Evolutionary conservation across 2,329 filamentous ascomycete species (phyloP).

Genomic region (Coniella lustricola): DNA sequence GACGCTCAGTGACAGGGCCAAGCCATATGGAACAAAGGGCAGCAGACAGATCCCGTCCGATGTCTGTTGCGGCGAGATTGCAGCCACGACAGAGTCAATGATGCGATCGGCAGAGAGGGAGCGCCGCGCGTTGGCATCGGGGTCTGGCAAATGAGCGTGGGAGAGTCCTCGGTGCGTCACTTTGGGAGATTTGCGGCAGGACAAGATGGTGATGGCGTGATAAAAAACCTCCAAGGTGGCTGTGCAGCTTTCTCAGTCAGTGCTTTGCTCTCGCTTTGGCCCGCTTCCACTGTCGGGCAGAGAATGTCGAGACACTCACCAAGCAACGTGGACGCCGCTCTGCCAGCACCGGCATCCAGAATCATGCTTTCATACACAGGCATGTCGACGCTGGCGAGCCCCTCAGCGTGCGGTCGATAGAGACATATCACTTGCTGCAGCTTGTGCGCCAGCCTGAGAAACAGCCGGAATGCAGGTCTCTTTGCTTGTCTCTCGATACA

Average conservation of each 20-base stretch:
- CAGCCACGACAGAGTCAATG: constrained; percentile 44
- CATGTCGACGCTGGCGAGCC: constrained; percentile 41
- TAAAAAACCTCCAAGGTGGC: constrained; percentile 58
- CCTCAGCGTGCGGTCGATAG: constrained; percentile 48
- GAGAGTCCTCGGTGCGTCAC: constrained; percentile 20
- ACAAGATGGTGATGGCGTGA: constrained; percentile 56
- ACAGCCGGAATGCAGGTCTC: constrained; percentile 46
- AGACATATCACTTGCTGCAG: constrained; percentile 54
- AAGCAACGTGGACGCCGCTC: constrained; percentile 41
- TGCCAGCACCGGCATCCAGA: constrained; percentile 44
- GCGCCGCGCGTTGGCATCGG: constrained; percentile 47
- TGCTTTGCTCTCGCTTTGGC: too few relatives aligned
- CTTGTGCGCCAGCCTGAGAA: constrained; percentile 46
- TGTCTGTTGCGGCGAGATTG: constrained; percentile 19
- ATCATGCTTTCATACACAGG: constrained; percentile 53
- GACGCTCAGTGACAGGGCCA: constrained; percentile 54
- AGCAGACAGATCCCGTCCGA: constrained; percentile 39
- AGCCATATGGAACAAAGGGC: constrained; percentile 54
- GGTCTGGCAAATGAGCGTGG: constrained; percentile 33
- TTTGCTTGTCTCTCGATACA: constrained; percentile 41
- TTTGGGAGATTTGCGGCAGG: constrained; percentile 40
- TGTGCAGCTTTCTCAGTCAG: constrained; percentile 19
- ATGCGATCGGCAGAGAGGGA: constrained; percentile 53
- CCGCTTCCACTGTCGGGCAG: too few relatives aligned
- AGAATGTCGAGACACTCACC: constrained; percentile 27